Conservation (phyloP, 345 rosid species). For the Psidium friedrichsthalianum region DNA sequence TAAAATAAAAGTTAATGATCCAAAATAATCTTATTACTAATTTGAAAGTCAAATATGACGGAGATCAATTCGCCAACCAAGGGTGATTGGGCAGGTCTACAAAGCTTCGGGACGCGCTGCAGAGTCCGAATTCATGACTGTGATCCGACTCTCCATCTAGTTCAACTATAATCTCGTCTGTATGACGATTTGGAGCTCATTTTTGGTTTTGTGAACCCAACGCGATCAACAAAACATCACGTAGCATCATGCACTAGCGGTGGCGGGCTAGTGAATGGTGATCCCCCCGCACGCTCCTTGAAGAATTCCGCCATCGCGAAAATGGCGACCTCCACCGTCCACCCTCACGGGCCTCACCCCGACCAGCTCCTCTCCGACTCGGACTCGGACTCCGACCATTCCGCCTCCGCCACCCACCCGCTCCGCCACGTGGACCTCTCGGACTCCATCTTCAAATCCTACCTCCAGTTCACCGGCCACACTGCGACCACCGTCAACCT, state of each 20-base stretch:
- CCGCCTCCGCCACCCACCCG: slow-evolving; percentile 9
- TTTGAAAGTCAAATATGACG: too few species aligned
- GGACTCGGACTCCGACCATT: slow-evolving; percentile 47
- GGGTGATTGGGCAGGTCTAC: too few species aligned
- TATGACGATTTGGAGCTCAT: background rate
- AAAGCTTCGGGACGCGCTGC: background rate
- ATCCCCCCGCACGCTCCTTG: background rate
- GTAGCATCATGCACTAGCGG: background rate
- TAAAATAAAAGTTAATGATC: too few species aligned
- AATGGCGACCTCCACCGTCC: slow-evolving; percentile 33
- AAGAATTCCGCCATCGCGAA: background rate
- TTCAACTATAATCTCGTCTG: background rate
- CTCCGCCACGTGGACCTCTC: slow-evolving; percentile 46
- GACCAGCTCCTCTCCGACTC: slow-evolving; percentile 14
- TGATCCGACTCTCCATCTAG: background rate
- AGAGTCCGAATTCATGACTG: background rate
- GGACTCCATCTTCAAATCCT: slow-evolving; percentile 64
- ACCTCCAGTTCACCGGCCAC: slow-evolving; percentile 49
- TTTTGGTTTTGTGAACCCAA: background rate
- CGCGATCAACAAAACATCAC: background rate
- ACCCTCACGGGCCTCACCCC: background rate
- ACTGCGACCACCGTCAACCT: slow-evolving; percentile 45
- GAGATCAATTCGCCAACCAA: too few species aligned
- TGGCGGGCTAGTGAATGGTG: background rate
- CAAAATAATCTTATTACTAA: too few species aligned